These are phyloP conservation scores for Barnettozyma sp. DNA, from an alignment of 805 yeast species.

Conservation along the genomic window DNA sequence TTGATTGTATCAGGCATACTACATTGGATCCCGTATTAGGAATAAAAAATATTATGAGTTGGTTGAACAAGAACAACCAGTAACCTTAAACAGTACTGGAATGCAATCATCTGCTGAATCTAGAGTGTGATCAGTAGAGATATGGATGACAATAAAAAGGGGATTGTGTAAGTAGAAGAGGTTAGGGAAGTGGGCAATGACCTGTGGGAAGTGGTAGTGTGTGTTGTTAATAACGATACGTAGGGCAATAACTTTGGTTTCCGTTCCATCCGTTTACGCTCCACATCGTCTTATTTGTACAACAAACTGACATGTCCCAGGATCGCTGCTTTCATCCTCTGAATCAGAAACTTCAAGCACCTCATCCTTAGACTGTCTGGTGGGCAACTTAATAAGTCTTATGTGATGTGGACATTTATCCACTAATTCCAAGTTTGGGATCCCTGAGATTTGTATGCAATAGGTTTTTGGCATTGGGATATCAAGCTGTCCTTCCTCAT, in stretches of 20 bases:
- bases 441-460: constrained; percentile 2
- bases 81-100: too few relatives aligned
- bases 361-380: not conserved
- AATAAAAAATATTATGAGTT: too few relatives aligned
- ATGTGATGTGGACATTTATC: constrained; percentile 1
- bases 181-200: too few relatives aligned
- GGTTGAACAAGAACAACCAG: too few relatives aligned
- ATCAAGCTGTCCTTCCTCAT: too few relatives aligned
- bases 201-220: not conserved
- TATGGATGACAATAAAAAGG: too few relatives aligned
- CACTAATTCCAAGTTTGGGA: not conserved
- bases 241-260: not conserved
- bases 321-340: constrained; percentile 3
- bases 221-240: not conserved
- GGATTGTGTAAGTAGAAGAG: not conserved
- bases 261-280: not conserved
- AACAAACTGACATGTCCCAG: not conserved
- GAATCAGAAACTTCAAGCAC: not conserved
- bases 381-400: constrained; percentile 1
- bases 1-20: too few relatives aligned
- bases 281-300: constrained; percentile 1
- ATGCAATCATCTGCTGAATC: too few relatives aligned
- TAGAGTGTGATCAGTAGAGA: too few relatives aligned
- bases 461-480: not conserved
- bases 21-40: too few relatives aligned